phyloP scores from a whole-genome alignment of 305 asterid species.

The Salvia sclarea region DNA sequence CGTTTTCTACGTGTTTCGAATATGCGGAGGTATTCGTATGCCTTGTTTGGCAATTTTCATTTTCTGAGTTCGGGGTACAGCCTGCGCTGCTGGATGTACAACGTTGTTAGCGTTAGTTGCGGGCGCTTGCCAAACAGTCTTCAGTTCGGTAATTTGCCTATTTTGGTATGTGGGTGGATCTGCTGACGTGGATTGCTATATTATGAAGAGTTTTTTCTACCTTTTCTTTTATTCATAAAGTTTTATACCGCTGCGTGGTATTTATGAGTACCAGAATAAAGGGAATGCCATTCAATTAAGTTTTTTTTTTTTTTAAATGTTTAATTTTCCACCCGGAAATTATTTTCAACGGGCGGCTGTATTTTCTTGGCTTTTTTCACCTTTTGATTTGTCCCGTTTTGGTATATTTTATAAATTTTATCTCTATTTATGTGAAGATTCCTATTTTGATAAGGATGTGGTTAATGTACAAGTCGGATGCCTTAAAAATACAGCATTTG shows the following conservation, averaged over 20 bases:
- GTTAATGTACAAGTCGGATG: not conserved
- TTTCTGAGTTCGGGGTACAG: not conserved
- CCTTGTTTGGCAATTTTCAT: not conserved
- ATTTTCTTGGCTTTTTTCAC: not conserved
- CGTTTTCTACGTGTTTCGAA: not conserved
- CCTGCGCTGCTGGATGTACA: not conserved
- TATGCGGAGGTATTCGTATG: not conserved
- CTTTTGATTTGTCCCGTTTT: not conserved
- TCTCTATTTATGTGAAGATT: not conserved
- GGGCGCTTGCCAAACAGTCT: not conserved
- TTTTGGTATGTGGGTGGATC: not conserved
- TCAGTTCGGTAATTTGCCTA: not conserved
- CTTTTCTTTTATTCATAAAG: not conserved
- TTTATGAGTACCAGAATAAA: not conserved
- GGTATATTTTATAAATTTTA: not conserved
- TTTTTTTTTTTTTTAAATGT: not conserved
- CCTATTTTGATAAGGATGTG: not conserved
- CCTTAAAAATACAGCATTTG: not conserved
- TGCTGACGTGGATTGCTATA: constrained; percentile 6
- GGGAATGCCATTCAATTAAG: not conserved
- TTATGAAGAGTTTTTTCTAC: not conserved
- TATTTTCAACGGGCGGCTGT: not conserved
- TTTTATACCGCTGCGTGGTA: not conserved
- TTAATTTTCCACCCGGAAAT: not conserved
- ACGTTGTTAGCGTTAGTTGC: not conserved